Base-by-base conservation (phyloP, 2,329 filamentous ascomycete genomes). In the Whalleya microplaca region DNA sequence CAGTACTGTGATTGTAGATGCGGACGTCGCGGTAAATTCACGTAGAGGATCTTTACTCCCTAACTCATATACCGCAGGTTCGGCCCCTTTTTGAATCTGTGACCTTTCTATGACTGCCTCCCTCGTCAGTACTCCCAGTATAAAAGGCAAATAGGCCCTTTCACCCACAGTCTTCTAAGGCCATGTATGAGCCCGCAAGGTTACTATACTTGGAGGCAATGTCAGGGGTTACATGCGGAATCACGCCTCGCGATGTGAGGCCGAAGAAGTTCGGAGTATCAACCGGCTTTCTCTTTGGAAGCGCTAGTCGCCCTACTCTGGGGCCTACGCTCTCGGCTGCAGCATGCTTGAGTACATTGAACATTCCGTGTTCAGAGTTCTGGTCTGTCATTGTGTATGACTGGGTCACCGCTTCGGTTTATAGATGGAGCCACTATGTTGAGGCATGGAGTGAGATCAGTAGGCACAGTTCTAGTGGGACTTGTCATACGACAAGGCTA, bases 161-260 rank as follows among this genome's bases (percentile, higher is more conserved):
- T 19, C 43, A 75, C 90, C 75, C 81, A 97, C 95, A 98, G 74
- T 99, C 95, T 79, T 99, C 95, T 23, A 98, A 77, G 0, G 89
- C 91, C 68, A 95, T 79, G 71, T 96, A 96, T 2, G 91, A 80
- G 21, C 89, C 90, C 23, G 79, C 78, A 56, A 96, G 79, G 4
- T 82, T 72, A 1, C 87, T 86, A 66, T 89, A 80, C 53, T 85
- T 87, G 41, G 76, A 72, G 63, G 95, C 79, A 59, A 89, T 89
- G 77, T 99, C 95, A 41, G 92, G 93, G 2, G 93, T 90, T 62
- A 99, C 76, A 76, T 99, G 95, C 49, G 95, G 92, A 37, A 98
- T 79, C 1, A 84, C 85, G 20, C 95, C 95, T 67, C 95, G 84
- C 32, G 95, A 97, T 2, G 90, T 90, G 63, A 90, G 80, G 48